Evolutionary conservation across 345 rosid species (phyloP).

Genomic region (Erucastrum elatum): DNA sequence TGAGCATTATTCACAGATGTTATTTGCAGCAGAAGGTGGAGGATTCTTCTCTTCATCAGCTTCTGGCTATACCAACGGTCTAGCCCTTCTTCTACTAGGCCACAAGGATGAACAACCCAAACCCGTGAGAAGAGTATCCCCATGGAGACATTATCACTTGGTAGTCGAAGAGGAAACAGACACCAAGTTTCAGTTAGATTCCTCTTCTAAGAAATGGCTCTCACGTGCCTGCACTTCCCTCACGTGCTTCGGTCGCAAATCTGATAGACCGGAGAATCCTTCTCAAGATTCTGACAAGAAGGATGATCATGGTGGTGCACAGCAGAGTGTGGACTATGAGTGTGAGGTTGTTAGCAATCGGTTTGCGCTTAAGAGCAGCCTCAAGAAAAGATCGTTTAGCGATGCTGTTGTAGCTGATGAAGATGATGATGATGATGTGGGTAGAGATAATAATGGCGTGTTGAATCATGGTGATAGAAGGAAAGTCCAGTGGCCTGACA

Average conservation of each 20-base stretch:
- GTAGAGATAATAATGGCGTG: conserved; percentile 36
- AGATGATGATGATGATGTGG: conserved; percentile 43
- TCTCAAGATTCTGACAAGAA: conserved; percentile 49
- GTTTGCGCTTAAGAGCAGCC: conserved; percentile 66
- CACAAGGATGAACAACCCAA: conserved; percentile 76
- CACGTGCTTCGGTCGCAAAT: conserved; percentile 82
- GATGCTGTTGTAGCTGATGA: conserved; percentile 36
- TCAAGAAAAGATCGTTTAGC: conserved; percentile 61
- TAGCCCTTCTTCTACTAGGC: conserved; percentile 91
- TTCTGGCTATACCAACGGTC: conserved; percentile 92
- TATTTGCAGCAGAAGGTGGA: conserved; percentile 99
- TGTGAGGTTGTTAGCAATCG: conserved; percentile 44
- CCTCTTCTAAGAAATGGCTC: conserved; percentile 54
- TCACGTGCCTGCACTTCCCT: conserved; percentile 79
- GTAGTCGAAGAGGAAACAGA: conserved; percentile 79
- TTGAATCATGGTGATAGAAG: conserved; percentile 57
- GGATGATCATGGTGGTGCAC: conserved; percentile 14
- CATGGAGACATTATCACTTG: conserved; percentile 97
- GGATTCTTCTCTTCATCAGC: conserved; percentile 99
- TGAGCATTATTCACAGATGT: conserved; percentile 85
- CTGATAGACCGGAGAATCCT: conserved; percentile 67
- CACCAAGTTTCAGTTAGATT: conserved; percentile 79
- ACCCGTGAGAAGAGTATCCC: conserved; percentile 79
- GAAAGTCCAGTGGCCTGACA: conserved; percentile 96
- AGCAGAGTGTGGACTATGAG: conserved; percentile 42